phyloP scores from a whole-genome alignment of 345 rosid genomes.

The Lepidium aucheri region DNA sequence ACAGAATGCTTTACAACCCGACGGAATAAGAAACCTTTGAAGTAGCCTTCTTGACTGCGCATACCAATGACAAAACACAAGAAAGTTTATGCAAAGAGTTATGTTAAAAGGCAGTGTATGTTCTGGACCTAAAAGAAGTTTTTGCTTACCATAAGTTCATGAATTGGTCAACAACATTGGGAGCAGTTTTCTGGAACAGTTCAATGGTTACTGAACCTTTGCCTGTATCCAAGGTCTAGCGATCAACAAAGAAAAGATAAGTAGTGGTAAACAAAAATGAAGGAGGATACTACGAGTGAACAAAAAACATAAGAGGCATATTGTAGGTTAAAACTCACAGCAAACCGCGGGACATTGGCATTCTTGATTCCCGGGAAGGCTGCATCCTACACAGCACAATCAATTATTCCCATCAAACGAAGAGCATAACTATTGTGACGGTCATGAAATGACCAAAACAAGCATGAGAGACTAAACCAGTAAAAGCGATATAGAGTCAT shows the following conservation, averaged over 20 bases:
- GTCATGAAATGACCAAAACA: background rate
- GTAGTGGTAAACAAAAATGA: background rate
- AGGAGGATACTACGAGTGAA: background rate
- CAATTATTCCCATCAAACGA: background rate
- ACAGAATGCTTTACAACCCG: conserved; percentile 52
- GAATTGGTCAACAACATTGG: conserved; percentile 60
- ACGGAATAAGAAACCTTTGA: conserved; percentile 53
- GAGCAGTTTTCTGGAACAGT: conserved; percentile 56
- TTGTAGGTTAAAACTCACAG: conserved; percentile 27
- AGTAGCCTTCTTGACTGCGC: conserved; percentile 55
- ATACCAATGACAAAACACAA: background rate
- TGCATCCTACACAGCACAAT: conserved; percentile 25
- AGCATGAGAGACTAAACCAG: background rate
- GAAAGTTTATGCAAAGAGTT: background rate
- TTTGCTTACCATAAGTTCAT: conserved; percentile 43
- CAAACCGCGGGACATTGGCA: conserved; percentile 48
- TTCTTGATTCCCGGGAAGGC: conserved; percentile 31
- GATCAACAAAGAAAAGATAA: background rate
- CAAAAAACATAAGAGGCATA: background rate
- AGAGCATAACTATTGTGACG: background rate
- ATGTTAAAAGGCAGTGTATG: background rate
- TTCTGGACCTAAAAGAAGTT: background rate
- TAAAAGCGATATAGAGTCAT: background rate
- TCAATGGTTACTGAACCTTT: conserved; percentile 64
- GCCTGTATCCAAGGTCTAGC: conserved; percentile 52